Evolutionary conservation across 2,329 filamentous ascomycete species (phyloP), one percentile per base, ranked within the genome.

Genomic region (Neoarthrinium moseri): DNA sequence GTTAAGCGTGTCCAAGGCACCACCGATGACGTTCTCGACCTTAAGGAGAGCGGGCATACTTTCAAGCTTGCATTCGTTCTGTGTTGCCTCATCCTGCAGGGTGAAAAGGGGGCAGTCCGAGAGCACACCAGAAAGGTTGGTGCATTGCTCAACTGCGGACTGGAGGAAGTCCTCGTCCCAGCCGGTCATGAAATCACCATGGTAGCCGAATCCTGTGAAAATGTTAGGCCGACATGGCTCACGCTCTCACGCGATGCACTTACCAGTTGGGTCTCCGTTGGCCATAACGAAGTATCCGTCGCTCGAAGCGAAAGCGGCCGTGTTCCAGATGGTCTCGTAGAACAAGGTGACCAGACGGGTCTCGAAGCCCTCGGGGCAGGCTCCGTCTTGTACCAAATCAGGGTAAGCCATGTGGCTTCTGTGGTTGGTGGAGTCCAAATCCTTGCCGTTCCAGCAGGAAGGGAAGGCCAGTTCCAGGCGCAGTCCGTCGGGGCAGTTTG

Each of bases 381-480:
- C 73, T 24, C 91, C 91, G 52, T 81, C 81, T 69, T 89, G 88
- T 57, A 95, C 85, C 11, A 86, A 72, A 55, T 81, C 77, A 1
- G 90, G 89, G 64, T 91, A 96, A 4, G 86, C 86, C 51, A 96
- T 78, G 62, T 96, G 82, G 52, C 70, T 70, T 63, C 73, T 74
- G 68, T 84, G 80, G 61, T 84, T 73, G 0, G 59, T 47, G 7
- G 74, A 75, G 54, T 80, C 77, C 5, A 71, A 46, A 51, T 85
- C 75, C 56, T 81, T 76, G 41, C 89, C 88, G 57, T 94, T 88
- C 86, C 90, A 95, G 78, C 90, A 96, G 2, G 86, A 90, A 0
- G 89, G 89, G 69, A 96, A 95, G 79, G 89, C 89, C 48, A 95
- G 68, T 67, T 96, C 91, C 35, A 92, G 73, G 37, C 91, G 86